Base-by-base conservation (phyloP, 139 green algal species). In the Klebsormidium nitens region DNA sequence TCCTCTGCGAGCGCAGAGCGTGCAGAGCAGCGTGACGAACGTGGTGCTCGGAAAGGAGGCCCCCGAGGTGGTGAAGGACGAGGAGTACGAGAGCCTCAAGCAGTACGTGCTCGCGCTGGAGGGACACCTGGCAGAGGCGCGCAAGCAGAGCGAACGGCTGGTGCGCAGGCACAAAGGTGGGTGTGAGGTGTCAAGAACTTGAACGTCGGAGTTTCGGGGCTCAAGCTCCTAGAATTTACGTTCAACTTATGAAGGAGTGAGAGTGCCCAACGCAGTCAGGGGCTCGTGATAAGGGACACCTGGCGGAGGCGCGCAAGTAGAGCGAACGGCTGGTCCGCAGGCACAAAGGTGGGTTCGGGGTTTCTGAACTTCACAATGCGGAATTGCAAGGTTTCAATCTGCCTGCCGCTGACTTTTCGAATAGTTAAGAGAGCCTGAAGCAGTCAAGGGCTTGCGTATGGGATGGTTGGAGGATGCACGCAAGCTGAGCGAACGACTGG, bases 91-190 rank as follows among this genome's bases (percentile, higher is more conserved):
- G 48, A 35, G 26, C 11, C 19, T 74, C 34, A 76, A 82, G 4
- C 84, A 91, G 35, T 96, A 96, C 76, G 76, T 95, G 32, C 70
- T 74, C 35, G 62, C 80, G 34, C 85, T 97, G 52, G 92, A 97
- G 74, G 50, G 55, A 0, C 89, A 96, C 74, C 70, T 96, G 52
- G 71, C 47, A 1, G 91, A 97, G 78, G 88, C 84, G 8, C 87
- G 92, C 62, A 50, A 83, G 26, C 87, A 96, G 67, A 82, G 82
- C 0, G 69, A 72, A 2, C 75, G 90, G 17, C 80, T 96, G 31
- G 82, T 90, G 26, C 59, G 60, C 5, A 52, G 66, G 3, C 72
- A 79, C 34, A 49, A 57, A 49, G 64, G 69, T 77, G 62, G 37
- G 37, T 3, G 26, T 3, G 64, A n/a, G n/a, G n/a, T n/a, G n/a